Evolutionary conservation across 495 filamentous ascomycete species (phyloP).

Genomic region (Daldinia concentrica): DNA sequence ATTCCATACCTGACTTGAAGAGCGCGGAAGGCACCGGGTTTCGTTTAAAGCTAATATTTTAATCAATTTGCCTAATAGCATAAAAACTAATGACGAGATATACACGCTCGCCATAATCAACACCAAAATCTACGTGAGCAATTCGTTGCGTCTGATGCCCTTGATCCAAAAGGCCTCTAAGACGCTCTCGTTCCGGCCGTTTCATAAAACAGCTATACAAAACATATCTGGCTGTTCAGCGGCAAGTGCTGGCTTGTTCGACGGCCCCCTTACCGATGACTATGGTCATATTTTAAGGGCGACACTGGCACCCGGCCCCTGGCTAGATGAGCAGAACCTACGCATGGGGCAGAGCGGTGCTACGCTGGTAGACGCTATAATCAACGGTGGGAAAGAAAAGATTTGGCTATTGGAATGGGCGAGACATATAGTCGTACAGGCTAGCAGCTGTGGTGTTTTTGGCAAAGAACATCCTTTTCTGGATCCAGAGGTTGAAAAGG

Average conservation of each 20-base stretch:
- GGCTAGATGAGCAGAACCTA: background rate
- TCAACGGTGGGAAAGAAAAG: background rate
- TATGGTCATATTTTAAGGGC: background rate
- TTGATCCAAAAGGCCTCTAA: too few species aligned
- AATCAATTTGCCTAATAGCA: too few species aligned
- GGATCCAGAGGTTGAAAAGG: background rate
- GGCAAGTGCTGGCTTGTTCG: background rate
- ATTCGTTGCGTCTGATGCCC: too few species aligned
- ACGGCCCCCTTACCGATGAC: background rate
- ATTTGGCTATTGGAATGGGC: background rate
- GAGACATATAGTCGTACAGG: background rate
- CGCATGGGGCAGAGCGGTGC: background rate
- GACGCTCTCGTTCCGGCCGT: too few species aligned
- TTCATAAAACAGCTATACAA: too few species aligned
- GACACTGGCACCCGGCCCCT: background rate
- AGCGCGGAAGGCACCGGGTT: too few species aligned
- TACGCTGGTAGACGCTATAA: background rate
- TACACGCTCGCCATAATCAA: too few species aligned
- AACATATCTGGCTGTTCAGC: background rate
- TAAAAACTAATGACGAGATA: too few species aligned
- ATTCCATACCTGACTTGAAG: too few species aligned
- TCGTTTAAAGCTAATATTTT: too few species aligned
- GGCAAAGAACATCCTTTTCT: background rate
- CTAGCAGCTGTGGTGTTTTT: background rate
- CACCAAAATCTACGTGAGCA: too few species aligned